These are phyloP conservation scores for Pseudopediastrum boryanum DNA, from an alignment of 139 green algal genomes.

Conservation along the genomic window DNA sequence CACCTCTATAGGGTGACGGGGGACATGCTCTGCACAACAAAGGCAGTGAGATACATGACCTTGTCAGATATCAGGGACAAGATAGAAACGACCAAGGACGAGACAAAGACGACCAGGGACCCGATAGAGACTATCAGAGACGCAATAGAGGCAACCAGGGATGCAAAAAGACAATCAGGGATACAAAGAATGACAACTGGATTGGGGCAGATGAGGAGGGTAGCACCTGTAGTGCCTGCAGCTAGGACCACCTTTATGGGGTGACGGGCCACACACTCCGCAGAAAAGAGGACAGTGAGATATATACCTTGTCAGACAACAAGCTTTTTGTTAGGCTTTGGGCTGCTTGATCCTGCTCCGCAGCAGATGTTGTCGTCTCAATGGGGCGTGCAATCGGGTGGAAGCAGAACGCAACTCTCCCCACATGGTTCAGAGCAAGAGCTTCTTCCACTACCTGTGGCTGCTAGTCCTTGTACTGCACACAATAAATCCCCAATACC, in stretches of 20 bases:
- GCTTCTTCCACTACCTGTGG: too few species aligned
- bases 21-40: not conserved
- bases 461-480: too few species aligned
- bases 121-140: not conserved
- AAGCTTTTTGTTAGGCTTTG: too few species aligned
- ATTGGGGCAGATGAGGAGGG: slow-evolving; percentile 37
- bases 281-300: not conserved
- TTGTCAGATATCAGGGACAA: not conserved
- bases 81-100: not conserved
- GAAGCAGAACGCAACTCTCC: too few species aligned
- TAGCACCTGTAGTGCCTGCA: slow-evolving; percentile 25
- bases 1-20: not conserved
- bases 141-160: not conserved
- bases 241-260: slow-evolving; percentile 17
- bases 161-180: not conserved
- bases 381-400: too few species aligned
- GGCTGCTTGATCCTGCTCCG: too few species aligned
- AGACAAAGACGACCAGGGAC: not conserved
- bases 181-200: too few species aligned
- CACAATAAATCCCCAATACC: too few species aligned
- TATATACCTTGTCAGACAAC: not conserved
- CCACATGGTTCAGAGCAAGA: too few species aligned
- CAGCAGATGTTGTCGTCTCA: too few species aligned
- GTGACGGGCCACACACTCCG: not conserved
- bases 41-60: not conserved